Conservation (phyloP, 805 yeast genomes). For the Tetrapisispora arboricola region DNA sequence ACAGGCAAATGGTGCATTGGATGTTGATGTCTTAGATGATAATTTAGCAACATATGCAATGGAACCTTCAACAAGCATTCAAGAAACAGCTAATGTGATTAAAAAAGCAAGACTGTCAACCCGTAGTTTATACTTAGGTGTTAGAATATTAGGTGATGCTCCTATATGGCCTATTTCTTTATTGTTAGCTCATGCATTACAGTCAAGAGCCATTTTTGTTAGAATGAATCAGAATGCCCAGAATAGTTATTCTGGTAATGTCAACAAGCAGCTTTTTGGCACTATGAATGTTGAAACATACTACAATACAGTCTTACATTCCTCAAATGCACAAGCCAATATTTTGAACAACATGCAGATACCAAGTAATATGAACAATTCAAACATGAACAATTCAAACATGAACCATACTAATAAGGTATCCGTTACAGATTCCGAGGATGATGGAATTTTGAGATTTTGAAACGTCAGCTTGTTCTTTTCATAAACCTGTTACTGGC, state of each 20-base stretch:
- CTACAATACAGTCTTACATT: not conserved
- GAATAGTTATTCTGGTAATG: not conserved
- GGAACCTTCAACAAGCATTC: conserved; percentile 33
- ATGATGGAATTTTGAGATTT: conserved; percentile 2
- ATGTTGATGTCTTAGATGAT: conserved; percentile 33
- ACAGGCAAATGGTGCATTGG: conserved; percentile 52
- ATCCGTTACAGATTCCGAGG: not conserved
- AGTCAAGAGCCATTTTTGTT: conserved; percentile 45
- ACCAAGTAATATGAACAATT: too few species aligned
- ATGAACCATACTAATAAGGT: too few species aligned
- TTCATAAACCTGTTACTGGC: too few species aligned
- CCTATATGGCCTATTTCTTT: conserved; percentile 81
- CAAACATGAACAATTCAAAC: too few species aligned
- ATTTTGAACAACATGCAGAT: too few species aligned
- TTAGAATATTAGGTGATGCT: conserved; percentile 69
- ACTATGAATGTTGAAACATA: conserved; percentile 4
- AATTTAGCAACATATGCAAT: conserved; percentile 39
- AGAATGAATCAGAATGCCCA: not conserved
- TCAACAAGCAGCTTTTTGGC: not conserved
- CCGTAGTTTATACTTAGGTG: conserved; percentile 57
- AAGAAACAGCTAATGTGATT: conserved; percentile 39
- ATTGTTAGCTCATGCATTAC: conserved; percentile 70
- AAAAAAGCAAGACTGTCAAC: conserved; percentile 41
- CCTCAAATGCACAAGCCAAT: not conserved
- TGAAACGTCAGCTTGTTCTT: too few species aligned